Evolutionary conservation across 106 monocot species (phyloP).

Genomic region (Acanthochlamys bracteata): DNA sequence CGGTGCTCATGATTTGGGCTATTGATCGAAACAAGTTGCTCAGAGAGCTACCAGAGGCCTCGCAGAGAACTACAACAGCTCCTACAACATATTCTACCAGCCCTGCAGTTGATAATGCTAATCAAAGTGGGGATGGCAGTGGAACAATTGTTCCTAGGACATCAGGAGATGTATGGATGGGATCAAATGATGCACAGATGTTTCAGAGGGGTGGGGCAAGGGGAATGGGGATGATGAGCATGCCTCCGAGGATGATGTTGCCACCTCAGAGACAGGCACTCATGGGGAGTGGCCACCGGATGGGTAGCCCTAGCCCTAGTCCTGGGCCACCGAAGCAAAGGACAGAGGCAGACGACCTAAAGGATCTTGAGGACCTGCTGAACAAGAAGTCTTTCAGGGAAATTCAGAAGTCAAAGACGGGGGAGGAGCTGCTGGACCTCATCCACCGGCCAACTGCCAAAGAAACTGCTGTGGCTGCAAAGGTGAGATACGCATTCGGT

Average conservation of each 20-base stretch:
- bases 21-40: constrained; percentile 78
- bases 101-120: constrained; percentile 12
- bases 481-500: constrained; percentile 29
- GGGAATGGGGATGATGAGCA: constrained; percentile 54
- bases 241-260: constrained; percentile 54
- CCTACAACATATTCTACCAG: constrained; percentile 4
- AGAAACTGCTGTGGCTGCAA: constrained; percentile 92
- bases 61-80: constrained; percentile 24
- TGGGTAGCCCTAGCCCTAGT: constrained; percentile 16
- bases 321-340: constrained; percentile 29
- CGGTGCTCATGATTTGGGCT: constrained; percentile 63
- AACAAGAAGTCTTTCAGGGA: constrained; percentile 92
- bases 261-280: constrained; percentile 42
- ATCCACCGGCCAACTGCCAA: constrained; percentile 95
- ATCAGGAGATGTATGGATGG: constrained; percentile 52
- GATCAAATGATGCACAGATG: background rate
- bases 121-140: constrained; percentile 21
- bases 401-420: constrained; percentile 86
- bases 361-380: constrained; percentile 83
- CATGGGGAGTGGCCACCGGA: constrained; percentile 26
- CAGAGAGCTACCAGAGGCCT: constrained; percentile 80
- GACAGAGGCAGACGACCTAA: constrained; percentile 84
- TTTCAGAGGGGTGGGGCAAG: constrained; percentile 36
- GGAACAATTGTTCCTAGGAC: constrained; percentile 25
- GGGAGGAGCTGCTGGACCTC: constrained; percentile 96